Base-by-base conservation (phyloP, 208 protist species). In the Trypanosoma cruzi region DNA sequence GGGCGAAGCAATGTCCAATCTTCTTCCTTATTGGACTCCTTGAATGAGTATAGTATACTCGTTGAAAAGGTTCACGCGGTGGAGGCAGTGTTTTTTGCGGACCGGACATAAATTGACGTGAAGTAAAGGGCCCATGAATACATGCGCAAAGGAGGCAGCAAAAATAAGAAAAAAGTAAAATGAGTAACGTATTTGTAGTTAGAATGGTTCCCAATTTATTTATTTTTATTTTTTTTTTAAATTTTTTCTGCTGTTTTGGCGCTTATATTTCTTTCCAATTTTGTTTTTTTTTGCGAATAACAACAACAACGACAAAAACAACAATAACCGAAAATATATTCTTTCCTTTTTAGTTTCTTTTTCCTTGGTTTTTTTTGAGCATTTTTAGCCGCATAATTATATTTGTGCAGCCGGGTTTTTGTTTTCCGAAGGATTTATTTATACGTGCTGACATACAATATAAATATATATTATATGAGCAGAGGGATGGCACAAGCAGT, bases 261-360 rank as follows among this genome's bases (percentile, higher is more conserved):
- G n/a, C 37, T 44, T 44, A 44, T 49, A 20, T 49, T n/a, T 49
- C 16, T 49, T 49, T 44, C 37, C 37, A 16, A 16, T 16, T 13
- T 44, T 44, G 37, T 44, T 16, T 44, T 44, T 5, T 44, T 5
- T 44, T 53, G 49, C n/a, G 22, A 6, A 13, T 5, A 73, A 68
- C 18, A 53, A 57, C 20, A 37, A 32, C 44, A 52, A 37, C 2
- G 61, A 52, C 36, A 48, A 57, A 61, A 50, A 6, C n/a, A n/a
- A n/a, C n/a, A n/a, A n/a, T n/a, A n/a, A n/a, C n/a, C n/a, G 63
- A 65, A 63, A 64, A 75, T 28, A 80, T 61, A 37, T 8, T 68
- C 66, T 59, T 67, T 10, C 32, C 36, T 42, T 71, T 54, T 56
- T 37, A 64, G 50, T 58, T 59, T 44, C 37, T 44, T 13, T 44